A percentile compares a stretch with the other conserved stretches of the same genome.
Evolutionary conservation across 2,329 filamentous ascomycete species (phyloP).

Genomic region (Colletotrichum gigasporum): DNA sequence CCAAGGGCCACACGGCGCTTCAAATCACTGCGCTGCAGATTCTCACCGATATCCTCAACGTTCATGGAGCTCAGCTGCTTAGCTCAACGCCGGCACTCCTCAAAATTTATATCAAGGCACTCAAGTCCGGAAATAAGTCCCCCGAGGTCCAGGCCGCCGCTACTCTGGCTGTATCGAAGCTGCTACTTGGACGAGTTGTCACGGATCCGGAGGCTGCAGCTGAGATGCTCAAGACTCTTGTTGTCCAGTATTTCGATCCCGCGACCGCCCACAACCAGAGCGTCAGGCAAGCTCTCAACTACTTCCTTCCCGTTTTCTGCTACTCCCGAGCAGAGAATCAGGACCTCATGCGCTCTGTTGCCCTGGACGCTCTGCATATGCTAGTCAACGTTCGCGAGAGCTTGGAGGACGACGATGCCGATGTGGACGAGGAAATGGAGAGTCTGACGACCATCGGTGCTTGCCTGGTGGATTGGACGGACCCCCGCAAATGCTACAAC

Average conservation of each 20-base stretch:
- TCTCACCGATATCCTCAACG: constrained; percentile 90
- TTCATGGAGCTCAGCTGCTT: constrained; percentile 83
- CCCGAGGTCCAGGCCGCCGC: constrained; percentile 83
- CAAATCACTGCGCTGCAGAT: constrained; percentile 93
- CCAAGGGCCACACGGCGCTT: constrained; percentile 87
- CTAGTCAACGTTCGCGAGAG: constrained; percentile 78
- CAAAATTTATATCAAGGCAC: constrained; percentile 85
- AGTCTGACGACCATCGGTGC: constrained; percentile 80
- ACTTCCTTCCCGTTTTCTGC: constrained; percentile 95
- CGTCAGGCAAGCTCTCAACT: constrained; percentile 86
- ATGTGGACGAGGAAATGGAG: constrained; percentile 81
- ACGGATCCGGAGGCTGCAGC: constrained; percentile 72
- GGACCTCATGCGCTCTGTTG: constrained; percentile 78
- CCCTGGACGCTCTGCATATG: constrained; percentile 78
- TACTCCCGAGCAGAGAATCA: constrained; percentile 87
- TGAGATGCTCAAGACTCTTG: constrained; percentile 84
- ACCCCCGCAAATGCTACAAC: constrained; percentile 80
- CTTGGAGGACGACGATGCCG: constrained; percentile 78
- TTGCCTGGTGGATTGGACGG: constrained; percentile 93
- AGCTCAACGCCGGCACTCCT: constrained; percentile 74
- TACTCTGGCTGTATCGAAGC: constrained; percentile 83
- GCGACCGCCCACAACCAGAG: constrained; percentile 82
- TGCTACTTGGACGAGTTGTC: constrained; percentile 83
- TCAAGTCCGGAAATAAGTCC: constrained; percentile 75
- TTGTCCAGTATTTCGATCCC: constrained; percentile 90